Evolutionary conservation across 352 stramenopile genomes (phyloP), one percentile per base, ranked within the genome.

Genomic region (Phytophthora boehmeriae): DNA sequence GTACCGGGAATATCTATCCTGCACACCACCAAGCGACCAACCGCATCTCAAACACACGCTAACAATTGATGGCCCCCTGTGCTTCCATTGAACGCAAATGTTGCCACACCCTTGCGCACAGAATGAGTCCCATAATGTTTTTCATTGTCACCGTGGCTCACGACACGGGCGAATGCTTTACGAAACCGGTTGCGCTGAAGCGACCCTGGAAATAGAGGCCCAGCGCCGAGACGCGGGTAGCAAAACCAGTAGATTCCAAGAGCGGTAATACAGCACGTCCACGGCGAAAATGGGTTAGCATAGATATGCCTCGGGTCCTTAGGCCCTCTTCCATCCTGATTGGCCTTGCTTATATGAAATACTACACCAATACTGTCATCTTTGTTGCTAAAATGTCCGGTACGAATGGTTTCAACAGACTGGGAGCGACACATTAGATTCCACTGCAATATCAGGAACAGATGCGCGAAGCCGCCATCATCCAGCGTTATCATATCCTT

Each of bases 101-200:
- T 50, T 32, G 44, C 54, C 5, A 54, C 44, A 1, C 45, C 44
- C 17, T 62, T 54, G 0, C 54, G 1, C 19, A 61, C 27, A 0
- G 44, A 62, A 54, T 62, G 45, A 9, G 54, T 54, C 5, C 54
- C 35, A 20, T 44, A 54, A 19, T 52, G 27, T 17, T 54, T 48
- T 9, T 32, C 25, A 19, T 36, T 25, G 19, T 34, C 32, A 32
- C 13, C 17, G 2, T 50, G 5, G 1, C 20, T n/a, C 16, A 61
- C 20, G 2, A 23, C 43, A 10, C 34, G 19, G 8, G 20, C 28
- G 45, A 54, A 54, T 10, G 44, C 25, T 8, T 61, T 54, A 1
- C 43, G 43, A 35, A 43, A 60, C 19, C 54, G 41, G 8, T 61
- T 61, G 9, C 34, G 32, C 34, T 61, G n/a, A n/a, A n/a, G n/a